Conservation (phyloP, 164 flowering plant species). For the Brasenia schreberi region DNA sequence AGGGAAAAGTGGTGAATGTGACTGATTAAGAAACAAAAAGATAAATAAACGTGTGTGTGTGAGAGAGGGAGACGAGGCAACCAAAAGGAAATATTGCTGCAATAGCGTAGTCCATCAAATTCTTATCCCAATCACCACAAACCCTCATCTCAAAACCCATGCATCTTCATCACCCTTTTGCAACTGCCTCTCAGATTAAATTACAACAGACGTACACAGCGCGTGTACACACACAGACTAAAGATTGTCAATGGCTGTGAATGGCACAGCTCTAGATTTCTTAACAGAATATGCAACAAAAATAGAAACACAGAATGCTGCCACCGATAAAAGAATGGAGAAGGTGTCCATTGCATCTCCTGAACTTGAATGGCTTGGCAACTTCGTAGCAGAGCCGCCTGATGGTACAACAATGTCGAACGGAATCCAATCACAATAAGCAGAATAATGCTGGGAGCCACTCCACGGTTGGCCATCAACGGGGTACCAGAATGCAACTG, state of each 20-base stretch:
- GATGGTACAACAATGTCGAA: slow-evolving; percentile 31
- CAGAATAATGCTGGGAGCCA: slow-evolving; percentile 74
- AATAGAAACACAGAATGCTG: slow-evolving; percentile 44
- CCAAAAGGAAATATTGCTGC: too few relatives aligned
- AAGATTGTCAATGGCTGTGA: slow-evolving; percentile 49
- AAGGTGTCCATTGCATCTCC: slow-evolving; percentile 50
- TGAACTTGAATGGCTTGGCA: slow-evolving; percentile 19
- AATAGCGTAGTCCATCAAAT: too few relatives aligned
- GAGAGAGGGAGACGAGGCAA: too few relatives aligned
- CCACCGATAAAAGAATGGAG: slow-evolving; percentile 62
- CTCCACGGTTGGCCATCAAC: slow-evolving; percentile 75
- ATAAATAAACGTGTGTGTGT: too few relatives aligned
- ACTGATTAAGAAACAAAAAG: too few relatives aligned
- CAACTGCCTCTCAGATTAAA: too few relatives aligned
- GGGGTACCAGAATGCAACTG: slow-evolving; percentile 96
- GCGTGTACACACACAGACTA: slow-evolving; percentile 3
- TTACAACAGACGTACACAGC: too few relatives aligned
- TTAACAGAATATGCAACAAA: slow-evolving; percentile 44
- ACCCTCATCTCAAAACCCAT: too few relatives aligned
- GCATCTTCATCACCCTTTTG: too few relatives aligned
- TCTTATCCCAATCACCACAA: too few relatives aligned
- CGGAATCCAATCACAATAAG: slow-evolving; percentile 79
- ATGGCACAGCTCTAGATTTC: slow-evolving; percentile 29
- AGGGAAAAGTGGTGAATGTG: too few relatives aligned
- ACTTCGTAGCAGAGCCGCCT: slow-evolving; percentile 14